Evolutionary conservation across 1,284 basidiomycete genomes (phyloP), one percentile per base, ranked within the genome.

Genomic region (Leucoagaricus sp.): DNA sequence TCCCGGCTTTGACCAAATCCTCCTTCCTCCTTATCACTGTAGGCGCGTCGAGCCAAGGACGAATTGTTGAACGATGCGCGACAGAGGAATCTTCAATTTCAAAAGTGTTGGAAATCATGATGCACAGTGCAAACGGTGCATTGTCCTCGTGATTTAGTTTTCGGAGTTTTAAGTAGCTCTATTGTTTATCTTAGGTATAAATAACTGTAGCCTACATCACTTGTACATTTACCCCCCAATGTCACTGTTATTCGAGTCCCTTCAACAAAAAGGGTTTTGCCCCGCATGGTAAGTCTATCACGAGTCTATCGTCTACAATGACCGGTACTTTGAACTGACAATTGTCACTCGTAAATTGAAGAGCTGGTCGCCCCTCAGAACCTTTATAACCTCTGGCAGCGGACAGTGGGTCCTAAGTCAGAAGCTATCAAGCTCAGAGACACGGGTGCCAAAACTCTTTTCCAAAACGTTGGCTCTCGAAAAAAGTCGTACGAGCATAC

Each of bases 391-490:
- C 75, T 94, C 49, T 89, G 84, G 81, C 77, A 79, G 61, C 83
- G 90, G 40, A 85, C 85, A 1, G 71, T 78, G 46, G 81, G 84
- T 38, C 67, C 81, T 31, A 69, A 72, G 58, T 67, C 79, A 46
- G 65, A 71, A 1, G 80, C 85, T 15, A 74, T 82, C 9, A 56
- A 65, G 34, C 96, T 93, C 73, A 85, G 76, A 55, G 74, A 76
- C 10, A 68, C 70, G 23, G 63, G 59, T 52, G 81, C 85, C 3
- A 55, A n/a, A 56, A 89, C 91, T 0, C 82, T 98, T 49, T 98
- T 93, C 75, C 93, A 97, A 73, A 98, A 69, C 89, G 96, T 38
- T 98, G 94, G 93, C 80, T 79, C 23, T 85, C 93, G 15, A 98
- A 98, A 74, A 83, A 88, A n/a, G 84, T 96, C 60, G 83, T 94